Evolutionary conservation across 768 basidiomycete genomes (phyloP), one percentile per base, ranked within the genome.

Genomic region (Gautieria morchelliformis): DNA sequence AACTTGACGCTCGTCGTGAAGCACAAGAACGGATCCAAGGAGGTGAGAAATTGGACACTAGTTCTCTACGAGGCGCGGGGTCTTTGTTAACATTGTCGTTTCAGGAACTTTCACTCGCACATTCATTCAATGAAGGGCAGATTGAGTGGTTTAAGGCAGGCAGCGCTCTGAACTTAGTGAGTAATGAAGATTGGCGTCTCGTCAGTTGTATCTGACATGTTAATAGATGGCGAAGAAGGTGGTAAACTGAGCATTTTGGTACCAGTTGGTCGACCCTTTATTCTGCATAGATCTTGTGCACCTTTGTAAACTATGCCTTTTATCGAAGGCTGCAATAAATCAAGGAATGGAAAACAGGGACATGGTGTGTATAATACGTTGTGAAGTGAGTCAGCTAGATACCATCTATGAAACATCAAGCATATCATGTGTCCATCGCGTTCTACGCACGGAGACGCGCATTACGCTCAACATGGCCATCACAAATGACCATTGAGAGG

Each of bases 111-210:
- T 49, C 79, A 20, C 84, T 93, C 59, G 89, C 90, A 24, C 93
- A 96, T 72, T 89, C 91, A 12, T 97, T 96, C 80, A 97, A 98
- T 69, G 87, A 92, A 72, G 92, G 92, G 48, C 94, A 96, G 74
- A 94, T 96, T 67, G 91, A 82, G 64, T 96, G 95, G 94, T 97
- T 96, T 85, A 94, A 93, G 80, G 93, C 93, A 65, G 95, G 95
- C 42, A 92, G 89, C 63, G 91, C 92, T 17, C 82, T 95, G 53
- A 93, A 94, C 79, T 67, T 93, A 73, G 87, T 90, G 58, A 22
- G 61, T 60, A 1, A 33, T 32, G 24, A 7, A 49, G 20, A 35
- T 44, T 46, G 27, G 27, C 2, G 22, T n/a, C 22, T 14, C 14
- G 35, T 45, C 30, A 30, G n/a, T 24, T 49, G 27, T 42, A 27